A percentile compares a stretch with the other conserved stretches of the same genome.
These are phyloP conservation scores for Fusarium metavorans DNA, from an alignment of 2,329 filamentous ascomycete species.

Conservation along the genomic window DNA sequence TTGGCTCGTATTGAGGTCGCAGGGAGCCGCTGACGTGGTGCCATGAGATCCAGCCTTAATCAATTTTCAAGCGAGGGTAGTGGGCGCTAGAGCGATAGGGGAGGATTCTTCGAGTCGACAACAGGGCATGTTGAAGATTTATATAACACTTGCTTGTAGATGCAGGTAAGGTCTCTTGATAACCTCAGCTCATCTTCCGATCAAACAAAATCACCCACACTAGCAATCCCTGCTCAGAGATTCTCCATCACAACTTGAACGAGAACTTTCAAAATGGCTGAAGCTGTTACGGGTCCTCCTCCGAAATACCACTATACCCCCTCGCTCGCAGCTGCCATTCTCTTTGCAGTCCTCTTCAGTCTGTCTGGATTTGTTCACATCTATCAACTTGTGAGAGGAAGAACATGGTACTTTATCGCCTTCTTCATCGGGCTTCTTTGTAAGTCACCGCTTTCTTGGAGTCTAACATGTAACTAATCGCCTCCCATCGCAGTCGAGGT, in stretches of 20 bases:
- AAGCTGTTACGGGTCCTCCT: background rate
- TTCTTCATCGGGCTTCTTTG: background rate
- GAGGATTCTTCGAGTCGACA: too few relatives aligned
- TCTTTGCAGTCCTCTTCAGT: background rate
- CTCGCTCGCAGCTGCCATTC: background rate
- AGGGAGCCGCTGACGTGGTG: background rate
- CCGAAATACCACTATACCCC: background rate
- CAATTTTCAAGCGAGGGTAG: background rate
- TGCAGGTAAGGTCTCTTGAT: background rate
- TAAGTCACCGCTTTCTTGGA: background rate
- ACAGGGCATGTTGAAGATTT: background rate
- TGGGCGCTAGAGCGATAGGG: background rate
- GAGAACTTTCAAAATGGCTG: background rate
- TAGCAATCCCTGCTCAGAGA: background rate
- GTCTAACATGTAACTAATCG: background rate
- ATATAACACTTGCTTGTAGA: background rate
- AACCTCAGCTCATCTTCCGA: background rate
- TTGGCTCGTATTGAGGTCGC: background rate
- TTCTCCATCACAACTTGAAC: background rate
- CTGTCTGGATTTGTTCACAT: background rate
- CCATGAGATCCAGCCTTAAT: background rate
- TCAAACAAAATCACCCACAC: background rate
- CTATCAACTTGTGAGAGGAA: background rate
- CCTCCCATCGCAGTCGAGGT: background rate
- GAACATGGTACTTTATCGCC: background rate